Evolutionary conservation across 192 early-diverging fungal genomes (phyloP), one percentile per base, ranked within the genome.

Genomic region (Tieghemiomyces parasiticus): DNA sequence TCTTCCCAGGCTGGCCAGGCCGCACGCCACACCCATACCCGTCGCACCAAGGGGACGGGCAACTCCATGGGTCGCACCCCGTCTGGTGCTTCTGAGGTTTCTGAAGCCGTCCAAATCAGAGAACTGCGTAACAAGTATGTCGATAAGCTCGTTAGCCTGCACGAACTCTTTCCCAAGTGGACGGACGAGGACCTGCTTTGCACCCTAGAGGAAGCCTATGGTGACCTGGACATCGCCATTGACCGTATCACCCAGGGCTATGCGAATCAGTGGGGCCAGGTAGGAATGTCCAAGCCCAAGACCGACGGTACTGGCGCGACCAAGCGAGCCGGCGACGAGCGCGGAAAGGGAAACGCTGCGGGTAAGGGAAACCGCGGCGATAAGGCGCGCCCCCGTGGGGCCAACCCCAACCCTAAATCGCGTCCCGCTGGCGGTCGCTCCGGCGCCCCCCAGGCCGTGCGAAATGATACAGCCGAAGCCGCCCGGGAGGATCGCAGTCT

Each of bases 101-200:
- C 64, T 3, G 70, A 73, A 50, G 53, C 72, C 0, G 75, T 79
- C 59, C 81, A 84, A 65, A 64, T 83, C 50, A 84, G 80, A 66
- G 65, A 71, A 56, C 77, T 86, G 33, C 78, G 74, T 61, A 63
- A 31, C 66, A 76, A 78, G 62, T 84, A 89, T 72, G 71, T 71
- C 61, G 64, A 58, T 59, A 71, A 74, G 54, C 72, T 90, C 60
- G 67, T 76, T 31, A 76, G 74, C 50, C 66, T 90, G 51, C 71
- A 74, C 51, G 86, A 87, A 66, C 65, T 90, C 56, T 88, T 87
- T 66, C 72, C 82, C 35, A 81, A 82, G 50, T 97, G 92, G 91
- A 74, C 85, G 63, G 87, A 93, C 63, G 82, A 80, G 63, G 95
- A 97, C 72, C 76, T 97, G 60, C 66, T 92, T 46, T 85, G 77